Conservation (phyloP, 140 eudicot genomes). For the Erigeron philadelphicus region DNA sequence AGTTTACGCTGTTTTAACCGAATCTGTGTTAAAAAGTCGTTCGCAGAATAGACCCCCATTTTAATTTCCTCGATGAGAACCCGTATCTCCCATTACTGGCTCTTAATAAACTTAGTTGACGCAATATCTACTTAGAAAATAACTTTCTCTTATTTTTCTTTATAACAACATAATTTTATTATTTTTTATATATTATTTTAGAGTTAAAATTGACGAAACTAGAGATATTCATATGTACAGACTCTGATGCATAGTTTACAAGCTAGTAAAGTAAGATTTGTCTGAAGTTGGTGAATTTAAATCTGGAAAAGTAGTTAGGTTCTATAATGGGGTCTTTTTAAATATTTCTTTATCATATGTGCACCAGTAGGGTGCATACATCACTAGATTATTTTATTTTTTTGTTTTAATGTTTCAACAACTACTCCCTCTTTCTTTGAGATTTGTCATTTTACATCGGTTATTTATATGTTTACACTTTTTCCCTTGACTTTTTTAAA, state of each 20-base stretch:
- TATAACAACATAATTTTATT: neutral
- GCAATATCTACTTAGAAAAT: constrained; percentile 46
- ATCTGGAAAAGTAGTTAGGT: constrained; percentile 19
- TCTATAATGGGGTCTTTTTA: constrained; percentile 11
- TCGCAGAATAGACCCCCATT: no score
- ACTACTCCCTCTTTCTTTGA: constrained; percentile 16
- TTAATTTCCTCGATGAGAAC: no score
- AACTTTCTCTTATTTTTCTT: constrained; percentile 6
- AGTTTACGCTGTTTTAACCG: no score
- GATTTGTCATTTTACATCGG: constrained; percentile 14
- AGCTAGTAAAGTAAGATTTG: neutral
- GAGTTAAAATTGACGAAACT: neutral
- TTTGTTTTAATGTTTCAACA: constrained; percentile 34
- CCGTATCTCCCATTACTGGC: no score
- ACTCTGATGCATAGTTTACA: neutral
- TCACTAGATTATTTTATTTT: constrained; percentile 26
- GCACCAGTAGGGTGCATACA: constrained; percentile 41
- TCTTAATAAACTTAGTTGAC: no score
- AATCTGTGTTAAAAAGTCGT: no score
- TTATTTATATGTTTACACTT: neutral
- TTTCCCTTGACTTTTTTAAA: neutral
- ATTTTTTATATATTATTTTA: neutral
- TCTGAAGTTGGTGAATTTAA: neutral
- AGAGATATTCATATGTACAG: neutral
- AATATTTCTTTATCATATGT: neutral